Conservation (phyloP, 108 stramenopile species). For the Aurantiochytrium sp. region DNA sequence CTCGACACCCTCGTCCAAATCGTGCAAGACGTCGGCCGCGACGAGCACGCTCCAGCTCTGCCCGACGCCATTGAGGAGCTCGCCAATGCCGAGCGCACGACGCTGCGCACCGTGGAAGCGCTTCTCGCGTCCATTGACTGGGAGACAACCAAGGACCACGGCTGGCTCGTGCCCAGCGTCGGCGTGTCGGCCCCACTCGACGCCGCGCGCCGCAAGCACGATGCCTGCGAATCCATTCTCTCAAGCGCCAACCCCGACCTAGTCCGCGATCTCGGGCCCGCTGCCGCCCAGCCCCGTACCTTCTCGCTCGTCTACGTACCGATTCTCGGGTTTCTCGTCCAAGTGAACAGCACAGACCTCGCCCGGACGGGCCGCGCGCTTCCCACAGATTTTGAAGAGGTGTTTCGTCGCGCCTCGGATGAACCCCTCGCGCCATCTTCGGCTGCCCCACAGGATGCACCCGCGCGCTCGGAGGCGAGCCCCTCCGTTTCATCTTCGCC, state of each 20-base stretch:
- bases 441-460: too few species aligned
- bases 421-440: too few species aligned
- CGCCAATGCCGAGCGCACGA: background rate
- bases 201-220: background rate
- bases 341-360: background rate
- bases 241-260: background rate
- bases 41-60: background rate
- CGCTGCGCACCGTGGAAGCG: background rate
- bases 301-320: background rate
- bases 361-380: background rate
- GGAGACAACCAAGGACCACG: background rate
- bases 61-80: background rate
- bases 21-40: background rate
- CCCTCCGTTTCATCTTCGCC: too few species aligned
- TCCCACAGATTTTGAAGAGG: background rate
- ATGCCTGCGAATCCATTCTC: background rate
- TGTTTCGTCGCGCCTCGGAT: background rate
- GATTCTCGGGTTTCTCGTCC: slow-evolving; percentile 8
- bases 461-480: too few species aligned
- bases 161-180: background rate
- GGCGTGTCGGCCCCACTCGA: background rate
- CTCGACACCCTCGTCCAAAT: background rate
- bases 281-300: background rate
- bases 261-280: background rate
- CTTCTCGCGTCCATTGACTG: background rate